phyloP scores from a whole-genome alignment of 176 grass and related monocot genomes.

The Themeda triandra region DNA sequence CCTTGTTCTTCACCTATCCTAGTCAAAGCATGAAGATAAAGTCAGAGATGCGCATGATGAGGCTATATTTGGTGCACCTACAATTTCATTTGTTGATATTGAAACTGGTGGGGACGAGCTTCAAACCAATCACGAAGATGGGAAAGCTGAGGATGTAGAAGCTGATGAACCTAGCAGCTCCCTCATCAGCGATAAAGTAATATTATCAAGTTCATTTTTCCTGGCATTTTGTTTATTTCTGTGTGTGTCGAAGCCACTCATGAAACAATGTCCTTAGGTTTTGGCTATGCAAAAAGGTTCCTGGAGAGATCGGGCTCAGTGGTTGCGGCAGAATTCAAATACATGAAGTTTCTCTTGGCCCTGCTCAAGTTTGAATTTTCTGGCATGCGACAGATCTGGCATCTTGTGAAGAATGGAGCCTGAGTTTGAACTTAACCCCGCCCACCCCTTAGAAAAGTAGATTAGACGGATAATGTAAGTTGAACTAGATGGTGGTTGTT shows the following conservation, averaged over 20 bases:
- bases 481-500: neutral
- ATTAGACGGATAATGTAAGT: neutral
- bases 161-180: constrained; percentile 28
- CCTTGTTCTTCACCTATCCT: constrained; percentile 21
- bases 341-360: constrained; percentile 35
- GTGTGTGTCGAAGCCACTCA: constrained; percentile 11
- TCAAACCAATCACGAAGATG: constrained; percentile 25
- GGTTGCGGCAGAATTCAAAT: constrained; percentile 46
- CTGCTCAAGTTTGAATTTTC: neutral
- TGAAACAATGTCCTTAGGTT: constrained; percentile 35
- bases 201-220: neutral
- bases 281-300: constrained; percentile 77
- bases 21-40: constrained; percentile 78
- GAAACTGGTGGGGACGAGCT: constrained; percentile 29
- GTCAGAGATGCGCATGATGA: constrained; percentile 82
- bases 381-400: neutral
- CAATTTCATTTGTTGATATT: constrained; percentile 34
- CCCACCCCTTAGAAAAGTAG: neutral
- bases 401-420: neutral
- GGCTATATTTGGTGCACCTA: constrained; percentile 84
- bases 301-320: constrained; percentile 76
- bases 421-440: neutral
- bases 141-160: constrained; percentile 25
- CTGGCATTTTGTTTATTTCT: constrained; percentile 8
- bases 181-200: constrained; percentile 70